These are phyloP conservation scores for Mucor indicus DNA, from an alignment of 371 early-diverging fungal species.

Conservation along the genomic window DNA sequence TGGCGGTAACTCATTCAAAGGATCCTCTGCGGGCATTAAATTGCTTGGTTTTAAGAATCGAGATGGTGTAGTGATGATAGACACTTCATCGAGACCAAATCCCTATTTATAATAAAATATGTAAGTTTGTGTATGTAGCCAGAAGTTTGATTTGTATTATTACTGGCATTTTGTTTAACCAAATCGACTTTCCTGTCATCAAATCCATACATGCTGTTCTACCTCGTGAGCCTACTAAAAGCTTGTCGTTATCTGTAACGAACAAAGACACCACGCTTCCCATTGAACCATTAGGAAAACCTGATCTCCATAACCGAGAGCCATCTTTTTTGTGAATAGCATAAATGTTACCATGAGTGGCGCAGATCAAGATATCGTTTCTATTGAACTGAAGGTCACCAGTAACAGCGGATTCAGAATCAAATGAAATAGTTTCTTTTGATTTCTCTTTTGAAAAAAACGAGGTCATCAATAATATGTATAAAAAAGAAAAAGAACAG, in stretches of 20 bases:
- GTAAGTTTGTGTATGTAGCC: not conserved
- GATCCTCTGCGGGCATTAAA: too few species aligned
- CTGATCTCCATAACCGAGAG: conserved; percentile 25
- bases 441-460: too few species aligned
- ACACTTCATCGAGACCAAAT: conserved; percentile 13
- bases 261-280: conserved; percentile 7
- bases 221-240: conserved; percentile 4
- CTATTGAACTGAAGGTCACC: too few species aligned
- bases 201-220: conserved; percentile 8
- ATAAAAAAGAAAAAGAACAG: too few species aligned
- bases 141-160: too few species aligned
- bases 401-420: too few species aligned
- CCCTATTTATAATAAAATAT: conserved; percentile 4
- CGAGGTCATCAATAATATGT: too few species aligned
- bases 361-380: conserved; percentile 28
- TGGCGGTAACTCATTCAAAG: not conserved
- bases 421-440: too few species aligned
- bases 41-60: conserved; percentile 2
- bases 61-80: conserved; percentile 12
- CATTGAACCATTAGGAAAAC: conserved; percentile 4
- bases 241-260: conserved; percentile 7
- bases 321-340: conserved; percentile 31
- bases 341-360: conserved; percentile 35
- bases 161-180: conserved; percentile 20
- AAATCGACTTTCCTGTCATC: conserved; percentile 2